Percentiles rank a stretch among this genome's conserved stretches.
Conservation (phyloP, 768 basidiomycete species). For the Suillus lakei region DNA sequence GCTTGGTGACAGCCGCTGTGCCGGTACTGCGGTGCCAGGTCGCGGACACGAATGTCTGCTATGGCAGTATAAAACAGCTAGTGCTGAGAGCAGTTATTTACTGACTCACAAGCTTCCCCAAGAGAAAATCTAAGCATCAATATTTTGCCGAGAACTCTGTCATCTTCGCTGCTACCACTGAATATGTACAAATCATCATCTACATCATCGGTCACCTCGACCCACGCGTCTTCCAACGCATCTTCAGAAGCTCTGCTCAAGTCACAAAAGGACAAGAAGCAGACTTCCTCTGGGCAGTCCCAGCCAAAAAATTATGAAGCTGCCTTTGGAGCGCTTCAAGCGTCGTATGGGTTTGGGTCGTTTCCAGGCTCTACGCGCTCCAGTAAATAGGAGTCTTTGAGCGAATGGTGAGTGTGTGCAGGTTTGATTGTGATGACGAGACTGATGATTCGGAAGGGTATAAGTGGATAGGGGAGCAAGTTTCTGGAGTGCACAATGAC, state of each 20-base stretch:
- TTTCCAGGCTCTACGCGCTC: not conserved
- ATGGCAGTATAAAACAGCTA: not conserved
- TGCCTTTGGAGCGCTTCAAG: conserved; percentile 6
- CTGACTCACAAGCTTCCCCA: not conserved
- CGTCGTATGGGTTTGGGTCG: conserved; percentile 8
- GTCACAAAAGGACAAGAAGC: not conserved
- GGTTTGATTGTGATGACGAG: not conserved
- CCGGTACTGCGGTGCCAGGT: not conserved
- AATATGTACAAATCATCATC: conserved; percentile 1
- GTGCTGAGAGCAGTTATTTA: not conserved
- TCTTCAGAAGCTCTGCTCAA: conserved; percentile 6
- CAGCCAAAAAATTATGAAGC: conserved; percentile 12
- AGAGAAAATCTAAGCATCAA: not conserved
- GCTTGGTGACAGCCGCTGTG: not conserved
- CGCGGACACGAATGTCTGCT: not conserved
- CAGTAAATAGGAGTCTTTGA: conserved; percentile 2
- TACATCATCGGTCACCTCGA: not conserved
- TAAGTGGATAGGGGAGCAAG: not conserved
- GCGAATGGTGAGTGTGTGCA: not conserved
- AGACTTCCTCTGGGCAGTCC: not conserved
- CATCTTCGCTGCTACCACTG: not conserved
- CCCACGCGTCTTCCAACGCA: not conserved
- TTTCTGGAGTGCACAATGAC: not conserved
- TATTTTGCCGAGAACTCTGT: not conserved
- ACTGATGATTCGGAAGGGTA: not conserved